Evolutionary conservation across 192 early-diverging fungal genomes (phyloP), one percentile per base, ranked within the genome.

Genomic region (Allomyces arbusculus): DNA sequence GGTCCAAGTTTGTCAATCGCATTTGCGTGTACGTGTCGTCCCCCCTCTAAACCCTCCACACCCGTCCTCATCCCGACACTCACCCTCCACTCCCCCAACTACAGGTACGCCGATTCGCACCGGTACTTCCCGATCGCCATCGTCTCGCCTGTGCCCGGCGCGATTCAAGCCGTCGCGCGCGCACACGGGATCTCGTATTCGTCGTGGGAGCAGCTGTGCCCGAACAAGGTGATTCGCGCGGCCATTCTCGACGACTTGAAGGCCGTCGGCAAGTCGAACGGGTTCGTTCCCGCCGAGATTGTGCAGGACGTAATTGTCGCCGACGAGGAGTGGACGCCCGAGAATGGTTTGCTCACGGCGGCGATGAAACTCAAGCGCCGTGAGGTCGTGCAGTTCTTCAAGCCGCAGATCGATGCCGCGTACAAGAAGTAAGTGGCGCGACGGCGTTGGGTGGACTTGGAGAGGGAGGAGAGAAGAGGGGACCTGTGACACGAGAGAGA

Each of bases 281-380:
- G 78, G 0, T 78, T 87, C 44, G 84, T 82, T 58, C 69, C 71
- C 26, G 81, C 82, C 1, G 89, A 90, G 71, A 83, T 81, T 10
- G 65, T 90, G 5, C 73, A 80, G 16, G 75, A 75, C 23, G 77
- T 87, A 8, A 50, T 75, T 22, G 64, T 91, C 24, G 74, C 73
- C 20, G 63, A 65, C 28, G 79, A 84, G 11, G 71, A 74, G 23
- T 87, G 89, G 79, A 90, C 87, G 64, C 75, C 77, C 24, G 78
- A 83, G 71, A 86, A 87, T 44, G 82, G 82, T 9, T 74, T 86
- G 67, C 72, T 86, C 77, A 91, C 87, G 9, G 84, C 89, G 61
- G 87, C 86, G 26, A 83, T 82, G 72, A 89, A 90, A 70, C 67
- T 89, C 63, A 85, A 87, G 69, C 73, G 89, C 28, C 79, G 77